These are phyloP conservation scores for Phaeoacremonium minimum DNA, from an alignment of 2,329 filamentous ascomycete species.

Conservation along the genomic window DNA sequence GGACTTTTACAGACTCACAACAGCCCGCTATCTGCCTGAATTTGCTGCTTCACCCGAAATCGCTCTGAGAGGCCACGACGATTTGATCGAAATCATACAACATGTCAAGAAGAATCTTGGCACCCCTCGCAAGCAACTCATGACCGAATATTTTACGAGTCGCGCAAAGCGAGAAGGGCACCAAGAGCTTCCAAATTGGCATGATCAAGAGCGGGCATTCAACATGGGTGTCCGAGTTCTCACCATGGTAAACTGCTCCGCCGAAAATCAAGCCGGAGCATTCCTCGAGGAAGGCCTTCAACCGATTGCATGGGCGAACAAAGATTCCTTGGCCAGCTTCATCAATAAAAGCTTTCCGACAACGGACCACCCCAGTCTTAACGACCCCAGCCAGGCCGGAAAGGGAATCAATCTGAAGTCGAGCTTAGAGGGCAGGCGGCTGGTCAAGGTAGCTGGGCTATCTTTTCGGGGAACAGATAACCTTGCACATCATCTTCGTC, in stretches of 20 bases:
- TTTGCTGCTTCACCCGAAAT: too few relatives aligned
- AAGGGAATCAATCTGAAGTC: neutral
- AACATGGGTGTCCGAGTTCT: neutral
- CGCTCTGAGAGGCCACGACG: too few relatives aligned
- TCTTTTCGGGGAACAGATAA: neutral
- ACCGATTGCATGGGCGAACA: neutral
- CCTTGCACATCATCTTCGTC: neutral
- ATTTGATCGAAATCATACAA: too few relatives aligned
- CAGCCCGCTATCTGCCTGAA: too few relatives aligned
- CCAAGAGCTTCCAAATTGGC: too few relatives aligned
- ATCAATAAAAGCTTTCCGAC: neutral
- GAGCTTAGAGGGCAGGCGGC: neutral
- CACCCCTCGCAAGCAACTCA: too few relatives aligned
- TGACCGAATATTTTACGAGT: too few relatives aligned
- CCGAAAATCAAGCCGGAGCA: neutral
- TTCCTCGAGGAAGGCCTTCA: neutral
- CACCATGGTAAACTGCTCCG: neutral
- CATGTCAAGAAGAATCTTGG: too few relatives aligned
- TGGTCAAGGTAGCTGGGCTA: neutral
- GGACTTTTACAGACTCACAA: too few relatives aligned
- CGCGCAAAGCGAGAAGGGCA: too few relatives aligned
- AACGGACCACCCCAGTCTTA: neutral
- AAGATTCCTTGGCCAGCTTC: neutral
- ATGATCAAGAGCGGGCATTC: neutral
- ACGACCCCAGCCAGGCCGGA: neutral